Evolutionary conservation across 306 rosid species (phyloP), one percentile per base, ranked within the genome.

Genomic region (Gastrolobium villosum): DNA sequence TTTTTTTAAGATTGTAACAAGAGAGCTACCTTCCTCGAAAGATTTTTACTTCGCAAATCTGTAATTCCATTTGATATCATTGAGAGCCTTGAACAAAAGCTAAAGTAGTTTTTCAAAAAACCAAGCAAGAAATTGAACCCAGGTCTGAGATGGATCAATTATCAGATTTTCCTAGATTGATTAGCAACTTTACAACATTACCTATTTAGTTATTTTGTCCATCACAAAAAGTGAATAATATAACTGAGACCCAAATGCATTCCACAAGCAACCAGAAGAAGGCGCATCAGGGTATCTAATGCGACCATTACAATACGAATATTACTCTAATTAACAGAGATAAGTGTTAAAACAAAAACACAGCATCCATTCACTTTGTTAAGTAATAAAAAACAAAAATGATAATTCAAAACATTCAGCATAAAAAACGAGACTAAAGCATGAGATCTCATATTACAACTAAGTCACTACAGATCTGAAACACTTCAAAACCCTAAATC

Each of bases 391-490:
- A 43, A 43, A 31, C 39, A 67, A 11, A 34, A 63, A 36, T 9
- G 6, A 62, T 4, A 60, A 67, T 6, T 55, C 31, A 44, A 4
- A 73, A 67, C 71, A 81, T 8, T 30, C 20, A 11, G 11, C 52
- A 60, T 50, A 56, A 62, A 62, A 78, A 65, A 41, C 13, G 77
- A 43, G 35, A 82, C 9, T 62, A 43, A 43, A 60, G 35, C 60
- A 8, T 48, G 20, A 28, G 57, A 72, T 28, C 34, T 43, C 56
- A 44, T 39, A 76, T 54, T 36, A 70, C 45, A 50, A 28, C 15
- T 71, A 76, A 72, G 14, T 71, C 32, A 36, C 82, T 45, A 36
- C 82, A 68, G 26, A 65, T 20, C 26, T n/a, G 26, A 0, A 20
- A 20, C 26, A 66, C 54, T 53, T 41, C 10, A 74, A 56, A 70